phyloP scores from a whole-genome alignment of 1,284 basidiomycete species.

The Neonothopanus nambi region DNA sequence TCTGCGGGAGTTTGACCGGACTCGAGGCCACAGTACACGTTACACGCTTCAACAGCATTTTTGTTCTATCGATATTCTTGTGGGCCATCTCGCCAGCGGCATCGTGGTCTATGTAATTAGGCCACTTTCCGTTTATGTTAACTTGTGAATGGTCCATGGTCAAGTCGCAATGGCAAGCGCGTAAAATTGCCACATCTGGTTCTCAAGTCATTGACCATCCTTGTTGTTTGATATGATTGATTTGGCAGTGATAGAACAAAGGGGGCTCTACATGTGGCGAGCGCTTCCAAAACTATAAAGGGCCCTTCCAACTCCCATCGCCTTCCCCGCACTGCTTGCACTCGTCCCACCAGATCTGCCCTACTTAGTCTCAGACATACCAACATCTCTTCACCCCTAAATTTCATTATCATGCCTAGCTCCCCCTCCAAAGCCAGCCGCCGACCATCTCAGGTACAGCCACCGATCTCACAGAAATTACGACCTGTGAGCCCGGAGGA shows the following conservation, averaged over 20 bases:
- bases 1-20: too few relatives aligned
- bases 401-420: slow-evolving; percentile 10
- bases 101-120: too few relatives aligned
- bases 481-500: slow-evolving; percentile 36
- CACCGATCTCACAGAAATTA: slow-evolving; percentile 21
- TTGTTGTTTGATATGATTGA: background rate
- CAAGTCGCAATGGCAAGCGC: background rate
- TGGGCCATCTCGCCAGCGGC: too few relatives aligned
- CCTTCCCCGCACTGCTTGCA: background rate
- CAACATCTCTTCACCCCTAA: slow-evolving; percentile 2
- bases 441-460: slow-evolving; percentile 5
- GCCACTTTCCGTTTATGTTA: too few relatives aligned
- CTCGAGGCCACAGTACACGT: too few relatives aligned
- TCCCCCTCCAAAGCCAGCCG: slow-evolving; percentile 7
- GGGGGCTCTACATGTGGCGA: slow-evolving; percentile 7
- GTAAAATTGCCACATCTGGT: background rate
- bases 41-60: too few relatives aligned
- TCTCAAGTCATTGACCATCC: background rate
- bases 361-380: background rate
- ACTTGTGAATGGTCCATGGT: background rate
- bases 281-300: slow-evolving; percentile 4
- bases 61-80: too few relatives aligned
- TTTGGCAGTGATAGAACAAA: slow-evolving; percentile 3
- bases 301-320: background rate
- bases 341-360: background rate